A percentile compares a stretch with the other conserved stretches of the same genome.
These are phyloP conservation scores for Fraxinus platypoda DNA, from an alignment of 305 asterid species.

Conservation along the genomic window DNA sequence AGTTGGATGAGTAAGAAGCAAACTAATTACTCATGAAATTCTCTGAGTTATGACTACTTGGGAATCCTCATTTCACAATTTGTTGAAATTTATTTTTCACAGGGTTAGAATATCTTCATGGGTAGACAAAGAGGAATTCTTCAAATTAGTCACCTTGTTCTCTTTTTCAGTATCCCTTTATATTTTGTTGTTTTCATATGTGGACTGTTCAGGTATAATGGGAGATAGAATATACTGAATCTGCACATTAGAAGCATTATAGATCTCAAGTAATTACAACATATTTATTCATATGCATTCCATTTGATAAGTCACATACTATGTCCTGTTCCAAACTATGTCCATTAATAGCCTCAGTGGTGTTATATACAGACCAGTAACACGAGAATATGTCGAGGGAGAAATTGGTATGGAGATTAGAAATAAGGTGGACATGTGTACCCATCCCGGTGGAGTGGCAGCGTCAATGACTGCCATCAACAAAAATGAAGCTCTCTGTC, in stretches of 20 bases:
- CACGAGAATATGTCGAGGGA: slow-evolving; percentile 21
- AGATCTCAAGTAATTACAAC: background rate
- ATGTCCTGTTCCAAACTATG: background rate
- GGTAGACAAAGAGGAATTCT: background rate
- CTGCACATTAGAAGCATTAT: background rate
- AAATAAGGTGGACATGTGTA: slow-evolving; percentile 24
- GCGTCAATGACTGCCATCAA: slow-evolving; percentile 28
- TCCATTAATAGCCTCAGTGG: background rate
- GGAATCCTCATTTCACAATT: background rate
- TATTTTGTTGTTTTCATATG: background rate
- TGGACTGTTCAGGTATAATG: background rate
- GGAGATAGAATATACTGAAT: background rate
- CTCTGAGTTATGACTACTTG: background rate
- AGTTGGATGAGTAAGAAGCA: background rate
- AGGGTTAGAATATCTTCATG: background rate
- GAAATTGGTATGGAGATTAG: slow-evolving; percentile 27
- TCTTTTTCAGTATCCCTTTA: background rate
- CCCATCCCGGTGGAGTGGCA: slow-evolving; percentile 33
- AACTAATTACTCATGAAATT: background rate
- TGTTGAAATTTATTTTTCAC: background rate
- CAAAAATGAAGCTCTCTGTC: background rate
- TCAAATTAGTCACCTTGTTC: background rate
- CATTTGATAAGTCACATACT: background rate
- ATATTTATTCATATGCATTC: background rate
- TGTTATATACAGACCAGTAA: slow-evolving; percentile 20